Percentiles rank a stretch among this genome's conserved stretches.
Evolutionary conservation across 2,329 filamentous ascomycete genomes (phyloP).

Genomic region (Sclerotinia glacialis): DNA sequence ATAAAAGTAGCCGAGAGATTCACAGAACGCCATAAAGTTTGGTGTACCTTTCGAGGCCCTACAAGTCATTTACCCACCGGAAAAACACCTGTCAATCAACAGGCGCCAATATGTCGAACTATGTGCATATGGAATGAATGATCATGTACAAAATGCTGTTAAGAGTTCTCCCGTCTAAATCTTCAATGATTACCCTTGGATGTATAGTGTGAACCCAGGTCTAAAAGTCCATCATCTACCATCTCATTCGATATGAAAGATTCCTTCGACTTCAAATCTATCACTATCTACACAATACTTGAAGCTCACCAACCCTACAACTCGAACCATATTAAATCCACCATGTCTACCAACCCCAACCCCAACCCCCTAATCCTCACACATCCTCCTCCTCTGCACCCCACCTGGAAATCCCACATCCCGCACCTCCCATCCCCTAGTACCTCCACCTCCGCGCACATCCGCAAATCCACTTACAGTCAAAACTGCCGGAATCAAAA

Average conservation of each 20-base stretch:
- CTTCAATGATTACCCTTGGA: neutral
- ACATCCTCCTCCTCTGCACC: constrained; percentile 10
- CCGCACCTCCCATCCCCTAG: neutral
- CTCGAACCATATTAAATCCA: neutral
- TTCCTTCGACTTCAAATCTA: neutral
- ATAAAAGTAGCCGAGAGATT: neutral
- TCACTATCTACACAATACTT: neutral
- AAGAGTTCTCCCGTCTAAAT: neutral
- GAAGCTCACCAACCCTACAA: neutral
- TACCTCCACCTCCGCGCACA: neutral
- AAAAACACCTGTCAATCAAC: neutral
- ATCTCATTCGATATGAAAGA: neutral
- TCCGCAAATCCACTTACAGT: constrained; percentile 41
- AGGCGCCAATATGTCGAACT: neutral
- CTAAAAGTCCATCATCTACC: neutral
- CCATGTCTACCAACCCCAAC: neutral
- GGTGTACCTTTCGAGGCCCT: neutral
- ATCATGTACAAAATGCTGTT: neutral
- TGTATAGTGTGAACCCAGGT: neutral
- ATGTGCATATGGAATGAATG: neutral
- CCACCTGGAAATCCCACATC: constrained; percentile 16
- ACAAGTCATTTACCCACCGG: neutral
- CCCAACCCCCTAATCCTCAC: neutral
- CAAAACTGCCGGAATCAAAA: constrained; percentile 43
- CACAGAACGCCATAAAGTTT: neutral